Evolutionary conservation across 352 stramenopile species (phyloP).

Genomic region (Phytophthora sp.): DNA sequence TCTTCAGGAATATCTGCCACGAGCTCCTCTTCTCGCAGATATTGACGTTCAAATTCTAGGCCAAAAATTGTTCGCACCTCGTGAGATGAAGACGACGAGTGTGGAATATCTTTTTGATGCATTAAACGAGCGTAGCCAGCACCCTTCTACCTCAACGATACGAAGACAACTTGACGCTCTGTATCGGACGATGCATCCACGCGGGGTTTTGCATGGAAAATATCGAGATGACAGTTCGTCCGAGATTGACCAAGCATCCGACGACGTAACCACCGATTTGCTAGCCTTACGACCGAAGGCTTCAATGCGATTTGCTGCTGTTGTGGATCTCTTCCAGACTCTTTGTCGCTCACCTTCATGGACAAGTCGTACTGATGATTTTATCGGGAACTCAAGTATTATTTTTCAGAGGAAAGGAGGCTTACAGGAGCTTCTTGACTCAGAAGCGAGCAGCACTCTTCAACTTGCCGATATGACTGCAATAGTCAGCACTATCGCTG

Average conservation of each 20-base stretch:
- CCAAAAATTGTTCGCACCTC: constrained; percentile 13
- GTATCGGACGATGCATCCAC: constrained; percentile 22
- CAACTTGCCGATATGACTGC: constrained; percentile 8
- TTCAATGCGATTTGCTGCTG: constrained; percentile 34
- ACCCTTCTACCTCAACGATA: constrained; percentile 1
- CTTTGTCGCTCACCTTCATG: constrained; percentile 27
- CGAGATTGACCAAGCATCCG: not conserved
- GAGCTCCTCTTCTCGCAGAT: not conserved
- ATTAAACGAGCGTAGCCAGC: constrained; percentile 7
- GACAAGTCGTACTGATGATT: constrained; percentile 21
- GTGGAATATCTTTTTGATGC: constrained; percentile 22
- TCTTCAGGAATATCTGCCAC: constrained; percentile 35
- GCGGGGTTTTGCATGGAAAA: constrained; percentile 12
- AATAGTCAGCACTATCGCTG: constrained; percentile 15
- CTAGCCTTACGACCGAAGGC: not conserved
- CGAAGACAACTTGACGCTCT: constrained; percentile 39
- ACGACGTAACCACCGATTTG: not conserved
- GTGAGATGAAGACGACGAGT: not conserved
- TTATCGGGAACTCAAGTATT: constrained; percentile 3
- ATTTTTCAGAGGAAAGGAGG: constrained; percentile 3
- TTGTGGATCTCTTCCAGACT: constrained; percentile 38
- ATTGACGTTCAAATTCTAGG: constrained; percentile 19
- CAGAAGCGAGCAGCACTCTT: not conserved
- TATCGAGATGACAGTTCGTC: not conserved
- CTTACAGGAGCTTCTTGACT: constrained; percentile 11